Evolutionary conservation across 2,329 filamentous ascomycete species (phyloP).

Genomic region (Cryphonectria naterciae): DNA sequence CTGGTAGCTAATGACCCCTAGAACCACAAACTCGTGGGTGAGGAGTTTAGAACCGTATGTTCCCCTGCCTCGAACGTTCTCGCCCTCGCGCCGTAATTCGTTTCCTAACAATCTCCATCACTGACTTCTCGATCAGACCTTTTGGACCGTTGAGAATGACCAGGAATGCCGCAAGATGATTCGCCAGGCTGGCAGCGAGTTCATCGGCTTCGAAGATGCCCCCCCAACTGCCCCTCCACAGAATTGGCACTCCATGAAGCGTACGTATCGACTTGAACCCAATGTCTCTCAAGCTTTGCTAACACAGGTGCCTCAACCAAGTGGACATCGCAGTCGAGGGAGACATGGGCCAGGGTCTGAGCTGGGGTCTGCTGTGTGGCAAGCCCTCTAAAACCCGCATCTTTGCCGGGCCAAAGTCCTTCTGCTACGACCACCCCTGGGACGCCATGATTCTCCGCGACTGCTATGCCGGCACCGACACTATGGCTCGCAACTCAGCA

Average conservation of each 20-base stretch:
- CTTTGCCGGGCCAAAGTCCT: not conserved
- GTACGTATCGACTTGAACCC: not conserved
- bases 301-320: not conserved
- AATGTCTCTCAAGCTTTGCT: too few species aligned
- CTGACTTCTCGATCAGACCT: not conserved
- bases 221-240: not conserved
- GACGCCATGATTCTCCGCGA: slow-evolving; percentile 23
- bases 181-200: not conserved
- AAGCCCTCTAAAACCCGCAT: slow-evolving; percentile 11
- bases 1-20: not conserved
- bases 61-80: not conserved
- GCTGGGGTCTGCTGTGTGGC: slow-evolving; percentile 15
- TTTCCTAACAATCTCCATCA: not conserved
- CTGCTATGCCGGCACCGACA: slow-evolving; percentile 3
- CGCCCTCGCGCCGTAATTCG: not conserved
- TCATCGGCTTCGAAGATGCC: slow-evolving; percentile 3
- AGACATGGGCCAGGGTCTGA: not conserved
- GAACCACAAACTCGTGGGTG: slow-evolving; percentile 13
- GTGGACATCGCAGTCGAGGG: slow-evolving; percentile 12
- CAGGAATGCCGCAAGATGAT: slow-evolving; percentile 1
- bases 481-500: not conserved
- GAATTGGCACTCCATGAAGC: slow-evolving; percentile 11
- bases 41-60: not conserved
- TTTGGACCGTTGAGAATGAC: slow-evolving; percentile 24
- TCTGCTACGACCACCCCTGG: slow-evolving; percentile 10